Percentiles rank a stretch among this genome's conserved stretches.
These are phyloP conservation scores for Cystobasidiaceae sp. DNA, from an alignment of 1,284 basidiomycete species.

Conservation along the genomic window DNA sequence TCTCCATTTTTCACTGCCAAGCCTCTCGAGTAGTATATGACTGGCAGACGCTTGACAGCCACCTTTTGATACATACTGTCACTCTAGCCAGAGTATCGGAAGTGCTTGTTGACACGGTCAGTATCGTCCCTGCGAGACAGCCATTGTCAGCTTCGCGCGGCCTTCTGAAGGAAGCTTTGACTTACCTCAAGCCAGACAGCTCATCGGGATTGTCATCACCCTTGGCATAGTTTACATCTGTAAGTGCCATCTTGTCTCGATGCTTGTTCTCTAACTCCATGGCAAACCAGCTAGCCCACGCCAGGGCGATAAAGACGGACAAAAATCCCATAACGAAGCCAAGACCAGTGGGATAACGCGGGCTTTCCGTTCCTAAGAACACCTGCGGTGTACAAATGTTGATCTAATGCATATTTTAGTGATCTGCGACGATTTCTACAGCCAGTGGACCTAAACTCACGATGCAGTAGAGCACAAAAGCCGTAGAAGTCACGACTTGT, in stretches of 20 bases:
- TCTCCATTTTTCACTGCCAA: too few relatives aligned
- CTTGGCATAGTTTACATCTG: not conserved
- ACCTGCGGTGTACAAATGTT: not conserved
- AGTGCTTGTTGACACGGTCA: not conserved
- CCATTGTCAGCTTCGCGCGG: not conserved
- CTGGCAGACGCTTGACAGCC: too few relatives aligned
- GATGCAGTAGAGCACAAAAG: not conserved
- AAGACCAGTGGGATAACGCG: not conserved
- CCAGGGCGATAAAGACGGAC: not conserved
- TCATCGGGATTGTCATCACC: not conserved
- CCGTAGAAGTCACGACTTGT: not conserved
- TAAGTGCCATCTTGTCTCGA: not conserved
- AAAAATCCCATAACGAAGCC: not conserved
- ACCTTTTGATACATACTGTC: too few relatives aligned
- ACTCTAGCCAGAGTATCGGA: not conserved
- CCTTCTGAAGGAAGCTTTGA: too few relatives aligned
- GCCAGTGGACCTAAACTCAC: not conserved
- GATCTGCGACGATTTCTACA: not conserved
- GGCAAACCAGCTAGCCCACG: not conserved
- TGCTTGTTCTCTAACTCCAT: not conserved
- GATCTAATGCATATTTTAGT: not conserved
- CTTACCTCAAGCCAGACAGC: not conserved
- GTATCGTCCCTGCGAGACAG: not conserved
- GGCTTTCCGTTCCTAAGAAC: not conserved
- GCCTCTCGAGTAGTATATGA: too few relatives aligned